A percentile compares a stretch with the other conserved stretches of the same genome.
These are phyloP conservation scores for Dissophora globulifera DNA, from an alignment of 192 early-diverging fungal species.

Conservation along the genomic window DNA sequence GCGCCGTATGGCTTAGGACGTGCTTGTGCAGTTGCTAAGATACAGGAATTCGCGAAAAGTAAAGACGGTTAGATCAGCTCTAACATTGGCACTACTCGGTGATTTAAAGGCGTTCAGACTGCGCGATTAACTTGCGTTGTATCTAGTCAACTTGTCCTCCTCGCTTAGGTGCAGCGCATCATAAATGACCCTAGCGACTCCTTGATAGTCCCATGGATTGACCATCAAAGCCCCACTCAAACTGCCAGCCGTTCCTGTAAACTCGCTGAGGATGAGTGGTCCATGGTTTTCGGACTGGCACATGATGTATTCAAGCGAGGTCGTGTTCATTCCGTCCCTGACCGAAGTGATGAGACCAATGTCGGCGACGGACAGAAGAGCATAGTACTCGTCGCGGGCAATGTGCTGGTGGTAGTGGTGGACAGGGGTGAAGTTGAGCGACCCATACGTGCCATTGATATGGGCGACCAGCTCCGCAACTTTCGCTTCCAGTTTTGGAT, in stretches of 20 bases:
- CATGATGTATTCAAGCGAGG: conserved; percentile 92
- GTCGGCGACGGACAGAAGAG: conserved; percentile 92
- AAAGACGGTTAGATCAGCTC: background rate
- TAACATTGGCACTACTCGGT: background rate
- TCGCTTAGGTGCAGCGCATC: conserved; percentile 73
- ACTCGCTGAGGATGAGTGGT: conserved; percentile 93
- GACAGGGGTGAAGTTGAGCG: conserved; percentile 93
- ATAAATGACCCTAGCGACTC: conserved; percentile 79
- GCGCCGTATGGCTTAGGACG: conserved; percentile 84
- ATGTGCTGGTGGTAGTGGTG: conserved; percentile 92
- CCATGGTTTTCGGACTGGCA: conserved; percentile 90
- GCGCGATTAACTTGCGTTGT: conserved; percentile 63
- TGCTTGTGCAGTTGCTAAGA: conserved; percentile 78
- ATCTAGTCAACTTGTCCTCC: conserved; percentile 73
- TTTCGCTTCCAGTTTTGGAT: conserved; percentile 79
- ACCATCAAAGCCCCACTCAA: conserved; percentile 83
- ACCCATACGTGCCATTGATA: conserved; percentile 95
- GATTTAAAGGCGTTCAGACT: background rate
- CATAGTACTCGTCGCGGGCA: conserved; percentile 96
- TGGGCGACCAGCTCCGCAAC: conserved; percentile 87
- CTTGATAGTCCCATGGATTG: conserved; percentile 89
- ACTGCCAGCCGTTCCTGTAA: conserved; percentile 92
- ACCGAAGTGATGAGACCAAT: conserved; percentile 91
- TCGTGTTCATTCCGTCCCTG: conserved; percentile 98
- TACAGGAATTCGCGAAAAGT: too few relatives aligned